phyloP scores from a whole-genome alignment of 1,284 basidiomycete genomes.

The Microstroma glucosiphilum region DNA sequence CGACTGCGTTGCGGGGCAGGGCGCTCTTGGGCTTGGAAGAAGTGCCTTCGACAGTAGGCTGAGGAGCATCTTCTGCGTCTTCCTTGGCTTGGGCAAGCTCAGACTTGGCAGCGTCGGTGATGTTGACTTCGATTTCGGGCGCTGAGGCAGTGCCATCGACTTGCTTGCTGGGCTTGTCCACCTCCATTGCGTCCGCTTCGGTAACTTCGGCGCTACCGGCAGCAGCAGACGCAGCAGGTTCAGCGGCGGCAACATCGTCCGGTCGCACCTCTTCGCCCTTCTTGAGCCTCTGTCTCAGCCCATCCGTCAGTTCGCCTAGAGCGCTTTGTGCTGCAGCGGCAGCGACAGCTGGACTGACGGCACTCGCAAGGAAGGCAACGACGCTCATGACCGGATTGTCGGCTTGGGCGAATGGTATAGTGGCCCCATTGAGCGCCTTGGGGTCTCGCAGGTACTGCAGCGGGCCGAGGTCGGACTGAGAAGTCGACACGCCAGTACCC shows the following conservation, averaged over 20 bases:
- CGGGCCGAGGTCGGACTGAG: constrained; percentile 61
- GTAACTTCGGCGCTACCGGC: constrained; percentile 40
- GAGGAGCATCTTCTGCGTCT: background rate
- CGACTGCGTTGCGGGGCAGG: constrained; percentile 38
- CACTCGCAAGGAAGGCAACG: constrained; percentile 88
- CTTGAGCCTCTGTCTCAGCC: constrained; percentile 26
- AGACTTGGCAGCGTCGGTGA: constrained; percentile 8
- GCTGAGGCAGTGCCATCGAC: constrained; percentile 2
- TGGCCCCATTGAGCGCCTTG: constrained; percentile 20
- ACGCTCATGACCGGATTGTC: constrained; percentile 99
- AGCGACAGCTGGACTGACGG: constrained; percentile 82
- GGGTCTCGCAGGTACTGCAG: constrained; percentile 59
- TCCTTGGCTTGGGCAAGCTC: constrained; percentile 5
- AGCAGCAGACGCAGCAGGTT: constrained; percentile 45
- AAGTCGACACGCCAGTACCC: constrained; percentile 14
- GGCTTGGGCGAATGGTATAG: constrained; percentile 75
- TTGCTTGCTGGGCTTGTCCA: constrained; percentile 22
- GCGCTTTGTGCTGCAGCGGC: constrained; percentile 89
- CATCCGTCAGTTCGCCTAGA: constrained; percentile 57
- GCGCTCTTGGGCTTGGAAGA: constrained; percentile 20
- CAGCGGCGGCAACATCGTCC: constrained; percentile 11
- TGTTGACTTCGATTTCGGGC: constrained; percentile 7
- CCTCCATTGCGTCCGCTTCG: constrained; percentile 31
- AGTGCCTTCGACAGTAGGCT: background rate
- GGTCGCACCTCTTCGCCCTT: constrained; percentile 17